These are phyloP conservation scores for Areca catechu DNA, from an alignment of 176 grass and related monocot genomes.

Conservation along the genomic window DNA sequence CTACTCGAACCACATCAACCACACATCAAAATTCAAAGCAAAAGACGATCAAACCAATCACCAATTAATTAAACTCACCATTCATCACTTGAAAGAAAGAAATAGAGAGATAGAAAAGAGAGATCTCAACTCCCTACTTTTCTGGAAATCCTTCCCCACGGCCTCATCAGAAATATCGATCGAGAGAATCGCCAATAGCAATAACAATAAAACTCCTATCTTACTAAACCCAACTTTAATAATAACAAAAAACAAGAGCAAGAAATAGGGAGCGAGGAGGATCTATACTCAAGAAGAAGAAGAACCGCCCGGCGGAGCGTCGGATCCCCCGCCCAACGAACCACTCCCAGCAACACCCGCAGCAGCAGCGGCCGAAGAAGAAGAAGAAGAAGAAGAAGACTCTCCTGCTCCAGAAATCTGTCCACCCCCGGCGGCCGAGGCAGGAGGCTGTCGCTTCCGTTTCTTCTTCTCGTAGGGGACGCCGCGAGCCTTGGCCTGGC, in stretches of 20 bases:
- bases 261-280: constrained; percentile 8
- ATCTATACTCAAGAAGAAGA: constrained; percentile 29
- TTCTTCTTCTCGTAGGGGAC: constrained; percentile 99
- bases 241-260: constrained; percentile 17
- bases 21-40: no score
- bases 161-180: no score
- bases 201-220: no score
- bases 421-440: constrained; percentile 8
- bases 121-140: background rate
- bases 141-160: no score
- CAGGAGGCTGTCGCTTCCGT: constrained; percentile 48
- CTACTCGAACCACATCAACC: no score
- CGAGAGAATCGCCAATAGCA: no score
- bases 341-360: background rate
- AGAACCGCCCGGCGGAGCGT: background rate
- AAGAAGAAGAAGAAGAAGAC: constrained; percentile 16
- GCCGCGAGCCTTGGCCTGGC: constrained; percentile 89
- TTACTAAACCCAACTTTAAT: background rate
- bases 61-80: no score
- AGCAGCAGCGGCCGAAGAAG: constrained; percentile 7
- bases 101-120: background rate
- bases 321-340: constrained; percentile 13
- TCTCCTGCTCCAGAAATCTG: background rate
- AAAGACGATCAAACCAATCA: no score
- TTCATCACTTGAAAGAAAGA: background rate